Conservation (phyloP, 345 rosid genomes). For the Leavenworthia alabamica region DNA sequence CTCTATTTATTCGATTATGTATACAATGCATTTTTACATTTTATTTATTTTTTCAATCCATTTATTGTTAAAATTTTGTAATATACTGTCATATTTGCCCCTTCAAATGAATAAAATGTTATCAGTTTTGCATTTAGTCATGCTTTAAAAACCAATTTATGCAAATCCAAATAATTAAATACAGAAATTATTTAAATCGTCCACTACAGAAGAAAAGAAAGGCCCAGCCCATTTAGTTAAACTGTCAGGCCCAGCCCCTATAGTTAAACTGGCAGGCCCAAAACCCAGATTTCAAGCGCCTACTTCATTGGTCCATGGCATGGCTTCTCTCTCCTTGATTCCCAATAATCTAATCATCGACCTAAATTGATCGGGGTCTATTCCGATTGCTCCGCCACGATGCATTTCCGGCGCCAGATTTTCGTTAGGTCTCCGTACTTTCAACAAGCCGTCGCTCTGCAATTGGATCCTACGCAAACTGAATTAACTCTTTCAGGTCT, state of each 20-base stretch:
- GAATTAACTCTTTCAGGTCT: slow-evolving; percentile 39
- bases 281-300: background rate
- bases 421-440: slow-evolving; percentile 41
- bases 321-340: background rate
- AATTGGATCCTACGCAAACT: slow-evolving; percentile 37
- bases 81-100: background rate
- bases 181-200: background rate
- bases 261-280: background rate
- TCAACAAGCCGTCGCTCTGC: slow-evolving; percentile 32
- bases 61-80: background rate
- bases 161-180: background rate
- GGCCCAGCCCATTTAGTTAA: background rate
- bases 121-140: background rate
- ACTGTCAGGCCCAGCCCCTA: background rate
- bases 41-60: background rate
- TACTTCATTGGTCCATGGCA: background rate
- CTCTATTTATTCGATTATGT: background rate
- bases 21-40: slow-evolving; percentile 1
- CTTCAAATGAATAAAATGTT: slow-evolving; percentile 4
- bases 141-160: background rate
- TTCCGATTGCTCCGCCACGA: background rate
- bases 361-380: slow-evolving; percentile 16
- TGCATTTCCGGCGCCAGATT: slow-evolving; percentile 32
- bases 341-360: background rate
- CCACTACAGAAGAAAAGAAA: background rate